These are phyloP conservation scores for Suhomyces terraborum DNA, from an alignment of 1,139 yeast species.

Conservation along the genomic window DNA sequence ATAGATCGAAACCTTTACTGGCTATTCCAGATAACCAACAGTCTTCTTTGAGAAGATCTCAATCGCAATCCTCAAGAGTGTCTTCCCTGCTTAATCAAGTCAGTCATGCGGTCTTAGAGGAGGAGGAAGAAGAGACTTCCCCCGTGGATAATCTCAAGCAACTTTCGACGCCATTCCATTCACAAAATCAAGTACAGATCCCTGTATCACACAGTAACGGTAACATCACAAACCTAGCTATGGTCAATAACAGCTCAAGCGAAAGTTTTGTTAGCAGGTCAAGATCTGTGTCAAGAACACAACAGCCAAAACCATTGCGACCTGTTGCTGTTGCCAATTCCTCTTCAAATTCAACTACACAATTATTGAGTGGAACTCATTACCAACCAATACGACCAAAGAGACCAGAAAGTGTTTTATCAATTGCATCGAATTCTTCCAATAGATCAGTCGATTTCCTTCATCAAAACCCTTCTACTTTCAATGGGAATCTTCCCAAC, in stretches of 20 bases:
- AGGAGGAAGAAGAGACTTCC: constrained; percentile 8
- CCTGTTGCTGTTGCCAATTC: constrained; percentile 16
- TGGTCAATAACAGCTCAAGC: constrained; percentile 7
- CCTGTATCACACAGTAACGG: not conserved
- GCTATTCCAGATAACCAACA: constrained; percentile 23
- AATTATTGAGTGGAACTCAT: constrained; percentile 20
- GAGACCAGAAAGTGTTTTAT: constrained; percentile 47
- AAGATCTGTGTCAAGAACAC: constrained; percentile 13
- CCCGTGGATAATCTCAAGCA: not conserved
- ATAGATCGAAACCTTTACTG: constrained; percentile 41
- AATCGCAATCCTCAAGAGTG: constrained; percentile 11
- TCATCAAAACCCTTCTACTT: constrained; percentile 22
- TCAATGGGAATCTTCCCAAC: constrained; percentile 27
- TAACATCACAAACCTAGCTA: not conserved
- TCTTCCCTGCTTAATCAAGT: constrained; percentile 11
- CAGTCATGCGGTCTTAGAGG: constrained; percentile 7
- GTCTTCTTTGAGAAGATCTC: constrained; percentile 8
- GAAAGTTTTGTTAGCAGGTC: constrained; percentile 8
- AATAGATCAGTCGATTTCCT: constrained; percentile 18
- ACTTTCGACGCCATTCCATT: not conserved
- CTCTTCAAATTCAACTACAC: constrained; percentile 20
- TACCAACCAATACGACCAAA: constrained; percentile 36
- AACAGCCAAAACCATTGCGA: constrained; percentile 26
- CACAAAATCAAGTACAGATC: not conserved
- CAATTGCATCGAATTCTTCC: constrained; percentile 44